Base-by-base conservation (phyloP, 495 filamentous ascomycete species). In the Penicillium robsamsonii region DNA sequence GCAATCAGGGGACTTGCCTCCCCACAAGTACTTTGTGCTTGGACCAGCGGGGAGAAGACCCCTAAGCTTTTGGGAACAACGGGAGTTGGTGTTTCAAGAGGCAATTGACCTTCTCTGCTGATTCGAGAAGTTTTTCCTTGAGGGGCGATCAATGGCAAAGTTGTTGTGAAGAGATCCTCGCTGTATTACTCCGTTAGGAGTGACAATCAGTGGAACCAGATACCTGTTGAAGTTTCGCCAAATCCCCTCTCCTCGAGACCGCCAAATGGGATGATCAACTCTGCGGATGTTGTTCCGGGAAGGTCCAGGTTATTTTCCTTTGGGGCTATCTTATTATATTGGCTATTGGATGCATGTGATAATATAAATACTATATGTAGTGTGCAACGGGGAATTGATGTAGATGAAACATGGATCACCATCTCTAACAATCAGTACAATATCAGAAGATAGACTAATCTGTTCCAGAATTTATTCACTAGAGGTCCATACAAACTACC, bases 171-270 rank as follows among this genome's bases (percentile, higher is more conserved):
- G 37, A 48, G 66, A 71, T 70, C 57, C 57, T 62, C 65, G 48
- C 49, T 43, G 46, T 38, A 43, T 62, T 64, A 49, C 61, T 59
- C 12, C 59, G 60, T 58, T 58, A 40, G 60, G 37, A 61, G 51
- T 40, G 60, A 61, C 56, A 56, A 68, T 70, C 70, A 67, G 70
- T 71, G 70, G 70, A 54, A 60, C 70, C 61, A 48, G 29, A 57
- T 41, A 42, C 55, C 38, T 51, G 50, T 46, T 43, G 41, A 33
- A 42, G 47, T 31, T 55, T 42, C 30, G 44, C 37, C 37, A 29
- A 54, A 57, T 57, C 59, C 46, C 35, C 51, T 24, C n/a, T 54
- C 38, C n/a, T 40, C 11, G 48, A 44, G 53, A 52, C 53, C 53
- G 47, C 58, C 47, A 48, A 30, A 49, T 42, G 6, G 27, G 50